Conservation (phyloP, 129 eudicot genomes). For the Mikania micrantha region DNA sequence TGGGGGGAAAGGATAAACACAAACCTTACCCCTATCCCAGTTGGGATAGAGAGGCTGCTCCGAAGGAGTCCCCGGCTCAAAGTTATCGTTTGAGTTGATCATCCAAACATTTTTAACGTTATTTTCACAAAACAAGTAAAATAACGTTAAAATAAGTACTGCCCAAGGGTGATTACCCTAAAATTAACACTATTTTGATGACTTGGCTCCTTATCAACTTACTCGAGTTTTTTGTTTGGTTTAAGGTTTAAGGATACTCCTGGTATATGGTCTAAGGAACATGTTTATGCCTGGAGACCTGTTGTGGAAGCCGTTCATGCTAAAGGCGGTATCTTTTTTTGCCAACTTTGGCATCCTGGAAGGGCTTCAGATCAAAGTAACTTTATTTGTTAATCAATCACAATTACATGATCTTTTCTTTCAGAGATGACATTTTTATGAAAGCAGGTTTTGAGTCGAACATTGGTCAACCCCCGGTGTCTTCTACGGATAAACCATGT, state of each 20-base stretch:
- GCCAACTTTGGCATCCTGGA: constrained; percentile 61
- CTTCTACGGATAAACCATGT: constrained; percentile 31
- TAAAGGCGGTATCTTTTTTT: constrained; percentile 49
- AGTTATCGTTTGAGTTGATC: no score
- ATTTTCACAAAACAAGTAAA: no score
- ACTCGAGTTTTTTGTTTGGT: neutral
- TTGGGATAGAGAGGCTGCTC: no score
- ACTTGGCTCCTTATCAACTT: neutral
- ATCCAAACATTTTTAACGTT: no score
- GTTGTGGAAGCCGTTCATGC: constrained; percentile 50
- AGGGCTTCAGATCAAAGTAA: constrained; percentile 28
- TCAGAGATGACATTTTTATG: neutral
- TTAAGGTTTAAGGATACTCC: constrained; percentile 18
- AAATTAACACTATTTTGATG: no score
- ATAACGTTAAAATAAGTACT: no score
- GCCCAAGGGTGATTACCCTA: constrained; percentile 25
- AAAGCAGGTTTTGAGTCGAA: constrained; percentile 27
- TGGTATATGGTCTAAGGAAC: constrained; percentile 49
- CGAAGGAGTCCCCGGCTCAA: no score
- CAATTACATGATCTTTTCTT: neutral
- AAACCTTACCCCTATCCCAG: no score
- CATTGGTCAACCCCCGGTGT: constrained; percentile 24
- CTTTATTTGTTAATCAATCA: neutral
- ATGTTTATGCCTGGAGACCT: constrained; percentile 49
- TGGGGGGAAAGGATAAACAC: no score